A percentile compares a stretch with the other conserved stretches of the same genome.
These are phyloP conservation scores for Vaccinium macrocarpon DNA, from an alignment of 148 eudicot genomes.

Conservation along the genomic window DNA sequence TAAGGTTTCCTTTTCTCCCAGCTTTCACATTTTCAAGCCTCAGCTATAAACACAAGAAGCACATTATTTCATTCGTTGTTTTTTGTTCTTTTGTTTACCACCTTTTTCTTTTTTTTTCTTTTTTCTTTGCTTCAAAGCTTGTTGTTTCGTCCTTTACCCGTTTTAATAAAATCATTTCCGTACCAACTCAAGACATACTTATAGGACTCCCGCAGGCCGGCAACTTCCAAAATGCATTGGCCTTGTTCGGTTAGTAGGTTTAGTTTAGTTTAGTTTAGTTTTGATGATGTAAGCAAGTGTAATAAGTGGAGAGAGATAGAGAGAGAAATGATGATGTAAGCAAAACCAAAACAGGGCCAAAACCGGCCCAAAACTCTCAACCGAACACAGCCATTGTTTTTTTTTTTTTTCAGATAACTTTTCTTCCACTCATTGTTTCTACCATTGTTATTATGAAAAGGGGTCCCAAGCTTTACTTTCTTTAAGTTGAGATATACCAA, in stretches of 20 bases:
- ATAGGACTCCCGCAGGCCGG: too few species aligned
- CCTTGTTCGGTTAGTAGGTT: too few species aligned
- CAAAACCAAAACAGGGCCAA: too few species aligned
- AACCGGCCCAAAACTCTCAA: too few species aligned
- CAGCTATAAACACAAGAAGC: conserved; percentile 46
- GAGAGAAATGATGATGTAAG: too few species aligned
- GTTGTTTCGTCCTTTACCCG: neutral
- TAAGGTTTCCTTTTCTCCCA: conserved; percentile 96
- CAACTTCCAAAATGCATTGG: too few species aligned
- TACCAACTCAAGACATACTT: too few species aligned
- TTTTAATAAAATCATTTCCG: neutral
- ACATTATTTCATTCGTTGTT: neutral
- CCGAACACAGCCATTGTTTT: too few species aligned
- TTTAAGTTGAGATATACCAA: neutral
- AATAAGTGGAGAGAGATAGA: too few species aligned
- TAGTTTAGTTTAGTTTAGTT: too few species aligned
- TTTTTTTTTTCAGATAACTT: too few species aligned
- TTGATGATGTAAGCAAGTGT: too few species aligned
- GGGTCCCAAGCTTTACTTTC: neutral
- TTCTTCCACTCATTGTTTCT: neutral
- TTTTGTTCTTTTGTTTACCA: neutral
- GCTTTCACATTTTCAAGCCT: conserved; percentile 92
- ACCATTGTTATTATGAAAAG: neutral
- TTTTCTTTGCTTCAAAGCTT: neutral
- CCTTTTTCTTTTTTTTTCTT: neutral